Evolutionary conservation across 1,284 basidiomycete species (phyloP).

Genomic region (Schizophyllum amplum): DNA sequence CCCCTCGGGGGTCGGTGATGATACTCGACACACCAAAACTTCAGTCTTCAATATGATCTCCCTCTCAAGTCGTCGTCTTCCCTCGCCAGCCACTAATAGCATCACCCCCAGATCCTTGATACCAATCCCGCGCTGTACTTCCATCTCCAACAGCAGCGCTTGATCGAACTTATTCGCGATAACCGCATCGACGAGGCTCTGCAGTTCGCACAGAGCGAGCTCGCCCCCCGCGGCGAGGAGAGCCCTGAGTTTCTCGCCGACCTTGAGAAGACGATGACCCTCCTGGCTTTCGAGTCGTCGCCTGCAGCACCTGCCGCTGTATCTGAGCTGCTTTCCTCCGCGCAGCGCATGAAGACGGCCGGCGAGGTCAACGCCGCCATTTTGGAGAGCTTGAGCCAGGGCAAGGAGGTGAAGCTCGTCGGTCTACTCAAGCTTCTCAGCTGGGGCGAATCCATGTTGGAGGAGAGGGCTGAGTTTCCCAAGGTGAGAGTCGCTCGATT

Average conservation of each 20-base stretch:
- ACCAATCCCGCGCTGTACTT: conserved; percentile 88
- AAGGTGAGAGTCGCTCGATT: conserved; percentile 31
- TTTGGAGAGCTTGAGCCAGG: conserved; percentile 84
- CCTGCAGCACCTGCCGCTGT: conserved; percentile 59
- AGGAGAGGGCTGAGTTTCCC: conserved; percentile 69
- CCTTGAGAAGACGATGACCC: conserved; percentile 91
- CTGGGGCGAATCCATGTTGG: conserved; percentile 83
- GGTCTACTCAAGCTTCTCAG: conserved; percentile 79
- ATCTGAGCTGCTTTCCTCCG: conserved; percentile 73
- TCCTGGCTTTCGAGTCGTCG: conserved; percentile 82
- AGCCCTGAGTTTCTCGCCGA: conserved; percentile 89
- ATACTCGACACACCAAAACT: conserved; percentile 66
- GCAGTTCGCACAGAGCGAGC: conserved; percentile 85
- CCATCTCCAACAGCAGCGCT: conserved; percentile 86
- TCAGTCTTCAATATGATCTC: conserved; percentile 89
- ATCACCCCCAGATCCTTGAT: conserved; percentile 75
- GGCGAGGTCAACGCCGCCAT: conserved; percentile 95
- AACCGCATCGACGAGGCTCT: conserved; percentile 77
- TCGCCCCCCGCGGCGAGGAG: conserved; percentile 93
- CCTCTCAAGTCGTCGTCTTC: conserved; percentile 14
- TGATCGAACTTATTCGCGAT: conserved; percentile 91
- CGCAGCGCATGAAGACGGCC: conserved; percentile 88
- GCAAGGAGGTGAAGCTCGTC: conserved; percentile 85
- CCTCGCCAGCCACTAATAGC: conserved; percentile 11
- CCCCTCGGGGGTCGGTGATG: conserved; percentile 67